phyloP scores from a whole-genome alignment of 306 rosid genomes.

The Pyrus pyrifolia region DNA sequence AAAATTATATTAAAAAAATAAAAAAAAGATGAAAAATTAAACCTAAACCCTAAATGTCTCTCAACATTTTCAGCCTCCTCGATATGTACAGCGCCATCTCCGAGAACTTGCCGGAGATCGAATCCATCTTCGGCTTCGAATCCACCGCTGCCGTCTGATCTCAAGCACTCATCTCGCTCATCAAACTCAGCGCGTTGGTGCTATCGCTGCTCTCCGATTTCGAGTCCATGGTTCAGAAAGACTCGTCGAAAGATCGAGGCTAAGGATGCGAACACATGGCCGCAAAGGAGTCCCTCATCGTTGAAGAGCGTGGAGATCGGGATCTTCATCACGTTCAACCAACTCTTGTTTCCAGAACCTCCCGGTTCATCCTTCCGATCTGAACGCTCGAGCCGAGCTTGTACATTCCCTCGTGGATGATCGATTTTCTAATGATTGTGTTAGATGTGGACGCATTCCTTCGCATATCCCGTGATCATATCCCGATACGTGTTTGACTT shows the following conservation, averaged over 20 bases:
- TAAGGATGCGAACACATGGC: slow-evolving; percentile 47
- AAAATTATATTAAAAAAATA: no score
- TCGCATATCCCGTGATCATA: slow-evolving; percentile 55
- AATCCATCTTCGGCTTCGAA: slow-evolving; percentile 43
- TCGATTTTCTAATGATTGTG: slow-evolving; percentile 50
- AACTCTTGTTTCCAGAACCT: slow-evolving; percentile 40
- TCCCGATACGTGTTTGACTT: slow-evolving; percentile 49
- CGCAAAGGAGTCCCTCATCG: slow-evolving; percentile 68
- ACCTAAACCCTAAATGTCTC: no score
- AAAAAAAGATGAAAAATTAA: no score
- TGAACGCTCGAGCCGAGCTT: slow-evolving; percentile 47
- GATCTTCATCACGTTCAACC: slow-evolving; percentile 52
- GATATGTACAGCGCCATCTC: slow-evolving; percentile 43
- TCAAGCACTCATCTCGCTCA: slow-evolving; percentile 35
- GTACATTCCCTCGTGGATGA: slow-evolving; percentile 57
- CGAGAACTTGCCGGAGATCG: slow-evolving; percentile 46
- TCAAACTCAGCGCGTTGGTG: slow-evolving; percentile 31
- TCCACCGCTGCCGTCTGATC: slow-evolving; percentile 28
- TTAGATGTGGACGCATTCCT: slow-evolving; percentile 57
- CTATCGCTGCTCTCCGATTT: slow-evolving; percentile 30
- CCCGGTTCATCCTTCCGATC: slow-evolving; percentile 46
- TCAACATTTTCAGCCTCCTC: slow-evolving; percentile 41
- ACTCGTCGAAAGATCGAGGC: slow-evolving; percentile 39
- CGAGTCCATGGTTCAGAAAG: slow-evolving; percentile 53
- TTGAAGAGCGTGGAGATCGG: slow-evolving; percentile 41